Evolutionary conservation across 1,284 basidiomycete species (phyloP).

Genomic region (Mycena citricolor): DNA sequence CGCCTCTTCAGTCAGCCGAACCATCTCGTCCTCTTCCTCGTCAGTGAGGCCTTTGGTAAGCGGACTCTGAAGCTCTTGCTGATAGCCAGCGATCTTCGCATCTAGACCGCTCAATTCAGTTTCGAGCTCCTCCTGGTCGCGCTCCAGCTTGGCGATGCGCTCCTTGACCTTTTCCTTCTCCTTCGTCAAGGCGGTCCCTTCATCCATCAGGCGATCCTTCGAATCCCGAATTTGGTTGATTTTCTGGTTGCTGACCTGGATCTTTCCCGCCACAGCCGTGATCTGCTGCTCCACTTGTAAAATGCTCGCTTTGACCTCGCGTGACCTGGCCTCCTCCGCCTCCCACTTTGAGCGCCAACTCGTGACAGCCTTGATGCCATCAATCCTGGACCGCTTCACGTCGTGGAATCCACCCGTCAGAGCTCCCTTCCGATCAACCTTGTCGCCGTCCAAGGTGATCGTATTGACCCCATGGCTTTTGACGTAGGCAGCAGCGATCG

Average conservation of each 20-base stretch:
- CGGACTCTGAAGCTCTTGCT: slow-evolving; percentile 74
- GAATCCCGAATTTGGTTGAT: slow-evolving; percentile 71
- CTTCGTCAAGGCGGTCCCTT: slow-evolving; percentile 59
- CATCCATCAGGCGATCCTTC: slow-evolving; percentile 66
- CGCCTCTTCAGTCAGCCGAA: slow-evolving; percentile 71
- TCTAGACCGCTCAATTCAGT: slow-evolving; percentile 64
- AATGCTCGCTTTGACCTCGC: slow-evolving; percentile 76
- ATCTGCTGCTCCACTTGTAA: slow-evolving; percentile 84
- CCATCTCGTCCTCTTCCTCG: slow-evolving; percentile 73
- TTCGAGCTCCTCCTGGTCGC: slow-evolving; percentile 69
- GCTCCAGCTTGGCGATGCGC: slow-evolving; percentile 67
- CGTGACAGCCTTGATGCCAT: slow-evolving; percentile 79
- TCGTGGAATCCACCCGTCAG: slow-evolving; percentile 97
- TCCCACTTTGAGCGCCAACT: slow-evolving; percentile 78
- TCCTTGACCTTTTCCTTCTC: slow-evolving; percentile 74
- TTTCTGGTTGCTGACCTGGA: slow-evolving; percentile 71
- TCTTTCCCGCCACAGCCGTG: slow-evolving; percentile 71
- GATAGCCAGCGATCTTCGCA: slow-evolving; percentile 63
- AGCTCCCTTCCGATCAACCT: slow-evolving; percentile 94
- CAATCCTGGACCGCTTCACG: slow-evolving; percentile 84
- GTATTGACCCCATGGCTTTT: slow-evolving; percentile 94
- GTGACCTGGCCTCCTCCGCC: slow-evolving; percentile 60
- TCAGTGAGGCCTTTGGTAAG: slow-evolving; percentile 73
- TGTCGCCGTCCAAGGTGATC: slow-evolving; percentile 97
- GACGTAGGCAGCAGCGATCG: slow-evolving; percentile 92